phyloP scores from a whole-genome alignment of 2,329 filamentous ascomycete species.

The Fusarium sp. region DNA sequence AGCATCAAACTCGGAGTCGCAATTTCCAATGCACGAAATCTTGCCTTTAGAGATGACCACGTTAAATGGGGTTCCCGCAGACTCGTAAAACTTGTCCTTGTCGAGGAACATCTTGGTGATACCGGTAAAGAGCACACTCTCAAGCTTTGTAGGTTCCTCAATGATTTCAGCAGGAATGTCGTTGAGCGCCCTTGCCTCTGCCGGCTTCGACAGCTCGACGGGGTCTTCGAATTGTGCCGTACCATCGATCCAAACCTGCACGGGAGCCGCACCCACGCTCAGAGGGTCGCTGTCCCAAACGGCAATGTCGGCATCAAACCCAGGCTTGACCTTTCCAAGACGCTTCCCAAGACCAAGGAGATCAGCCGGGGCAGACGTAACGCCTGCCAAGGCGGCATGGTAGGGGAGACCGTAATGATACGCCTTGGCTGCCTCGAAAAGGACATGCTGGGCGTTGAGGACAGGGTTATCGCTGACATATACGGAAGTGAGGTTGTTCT shows the following conservation, averaged over 20 bases:
- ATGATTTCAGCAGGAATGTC: slow-evolving; percentile 54
- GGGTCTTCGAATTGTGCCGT: slow-evolving; percentile 65
- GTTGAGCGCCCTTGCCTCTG: slow-evolving; percentile 54
- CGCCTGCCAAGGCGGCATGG: slow-evolving; percentile 67
- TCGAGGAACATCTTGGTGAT: slow-evolving; percentile 64
- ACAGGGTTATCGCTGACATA: slow-evolving; percentile 80
- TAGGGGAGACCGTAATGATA: slow-evolving; percentile 71
- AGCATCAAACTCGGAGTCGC: slow-evolving; percentile 56
- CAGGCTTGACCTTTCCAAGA: slow-evolving; percentile 70
- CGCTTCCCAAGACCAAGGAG: slow-evolving; percentile 67
- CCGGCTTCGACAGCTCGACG: slow-evolving; percentile 65
- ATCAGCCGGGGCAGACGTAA: slow-evolving; percentile 70
- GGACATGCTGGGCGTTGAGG: slow-evolving; percentile 75
- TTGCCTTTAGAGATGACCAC: slow-evolving; percentile 65
- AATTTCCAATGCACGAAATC: slow-evolving; percentile 68
- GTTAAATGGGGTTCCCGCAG: slow-evolving; percentile 55
- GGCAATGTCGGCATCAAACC: slow-evolving; percentile 71
- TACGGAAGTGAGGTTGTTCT: slow-evolving; percentile 72
- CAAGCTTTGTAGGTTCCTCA: slow-evolving; percentile 53
- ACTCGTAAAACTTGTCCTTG: slow-evolving; percentile 50
- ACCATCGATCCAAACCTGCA: slow-evolving; percentile 74
- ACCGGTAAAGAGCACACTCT: slow-evolving; percentile 67
- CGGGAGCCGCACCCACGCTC: slow-evolving; percentile 67
- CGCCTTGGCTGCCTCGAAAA: slow-evolving; percentile 72
- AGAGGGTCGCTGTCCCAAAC: slow-evolving; percentile 74